These are phyloP conservation scores for Fusarium stilboides DNA, from an alignment of 2,329 filamentous ascomycete genomes.

Conservation along the genomic window DNA sequence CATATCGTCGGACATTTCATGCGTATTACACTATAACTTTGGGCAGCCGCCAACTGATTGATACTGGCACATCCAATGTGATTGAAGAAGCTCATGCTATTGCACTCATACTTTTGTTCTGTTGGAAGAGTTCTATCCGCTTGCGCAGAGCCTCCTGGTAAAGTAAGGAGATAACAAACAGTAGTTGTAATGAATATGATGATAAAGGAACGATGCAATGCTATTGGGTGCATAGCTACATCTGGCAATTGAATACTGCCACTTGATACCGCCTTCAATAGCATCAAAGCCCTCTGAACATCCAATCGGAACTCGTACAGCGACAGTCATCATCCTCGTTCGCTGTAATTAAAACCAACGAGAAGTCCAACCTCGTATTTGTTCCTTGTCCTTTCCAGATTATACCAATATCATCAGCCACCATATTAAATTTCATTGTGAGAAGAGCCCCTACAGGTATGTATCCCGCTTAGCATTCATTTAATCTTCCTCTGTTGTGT, in stretches of 20 bases:
- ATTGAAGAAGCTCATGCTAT: rapidly evolving
- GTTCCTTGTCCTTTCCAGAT: too few species aligned
- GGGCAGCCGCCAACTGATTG: background rate
- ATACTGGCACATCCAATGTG: background rate
- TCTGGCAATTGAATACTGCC: background rate
- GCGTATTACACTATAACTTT: background rate
- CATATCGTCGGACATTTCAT: background rate
- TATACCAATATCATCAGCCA: too few species aligned
- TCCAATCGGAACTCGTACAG: too few species aligned
- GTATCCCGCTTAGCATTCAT: too few species aligned
- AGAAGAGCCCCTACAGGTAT: too few species aligned
- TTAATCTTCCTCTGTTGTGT: too few species aligned
- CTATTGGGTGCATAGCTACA: background rate
- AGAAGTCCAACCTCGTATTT: too few species aligned
- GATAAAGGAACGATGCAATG: background rate
- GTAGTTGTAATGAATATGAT: background rate
- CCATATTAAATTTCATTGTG: too few species aligned
- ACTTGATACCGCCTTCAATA: background rate
- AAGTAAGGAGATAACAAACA: background rate
- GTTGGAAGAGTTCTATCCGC: rapidly evolving
- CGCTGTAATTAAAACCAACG: too few species aligned
- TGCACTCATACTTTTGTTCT: background rate
- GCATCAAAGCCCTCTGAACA: too few species aligned
- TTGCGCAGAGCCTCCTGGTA: too few species aligned
- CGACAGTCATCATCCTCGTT: too few species aligned